phyloP scores from a whole-genome alignment of 2,329 filamentous ascomycete species.

The Plectosphaerella cucumerina region DNA sequence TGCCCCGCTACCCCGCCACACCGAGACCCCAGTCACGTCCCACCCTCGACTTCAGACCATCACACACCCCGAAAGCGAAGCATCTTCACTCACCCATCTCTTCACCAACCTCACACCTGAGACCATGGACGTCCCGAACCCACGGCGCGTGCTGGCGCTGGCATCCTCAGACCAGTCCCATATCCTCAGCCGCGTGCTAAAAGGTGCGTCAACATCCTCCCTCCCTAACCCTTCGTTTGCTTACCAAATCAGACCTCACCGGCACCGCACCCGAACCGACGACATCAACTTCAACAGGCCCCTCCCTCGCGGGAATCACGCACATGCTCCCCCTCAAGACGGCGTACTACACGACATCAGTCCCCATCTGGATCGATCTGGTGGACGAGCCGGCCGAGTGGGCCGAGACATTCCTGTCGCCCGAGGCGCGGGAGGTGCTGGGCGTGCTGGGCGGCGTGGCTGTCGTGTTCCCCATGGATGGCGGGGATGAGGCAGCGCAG shows the following conservation, averaged over 20 bases:
- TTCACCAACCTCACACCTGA: not conserved
- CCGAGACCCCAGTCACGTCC: not conserved
- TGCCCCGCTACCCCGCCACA: conserved; percentile 5
- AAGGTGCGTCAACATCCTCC: conserved; percentile 34
- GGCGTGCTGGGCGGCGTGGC: conserved; percentile 57
- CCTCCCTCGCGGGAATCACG: conserved; percentile 53
- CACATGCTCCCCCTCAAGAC: conserved; percentile 53
- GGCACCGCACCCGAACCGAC: conserved; percentile 36
- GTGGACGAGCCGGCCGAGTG: conserved; percentile 48
- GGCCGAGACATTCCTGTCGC: conserved; percentile 53
- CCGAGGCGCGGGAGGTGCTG: conserved; percentile 60
- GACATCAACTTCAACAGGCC: conserved; percentile 15
- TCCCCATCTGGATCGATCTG: conserved; percentile 67
- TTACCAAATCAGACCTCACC: conserved; percentile 43
- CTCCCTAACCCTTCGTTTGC: not conserved
- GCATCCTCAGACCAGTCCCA: conserved; percentile 41
- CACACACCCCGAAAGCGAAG: not conserved
- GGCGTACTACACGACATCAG: conserved; percentile 54
- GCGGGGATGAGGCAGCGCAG: conserved; percentile 4
- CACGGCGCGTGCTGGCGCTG: conserved; percentile 55
- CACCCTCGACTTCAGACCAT: not conserved
- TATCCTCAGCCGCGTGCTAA: conserved; percentile 45
- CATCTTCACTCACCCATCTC: not conserved
- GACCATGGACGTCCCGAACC: conserved; percentile 40
- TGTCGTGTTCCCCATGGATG: conserved; percentile 41